Conservation (phyloP, 257 asterid genomes). For the Solanum tarapatanum region DNA sequence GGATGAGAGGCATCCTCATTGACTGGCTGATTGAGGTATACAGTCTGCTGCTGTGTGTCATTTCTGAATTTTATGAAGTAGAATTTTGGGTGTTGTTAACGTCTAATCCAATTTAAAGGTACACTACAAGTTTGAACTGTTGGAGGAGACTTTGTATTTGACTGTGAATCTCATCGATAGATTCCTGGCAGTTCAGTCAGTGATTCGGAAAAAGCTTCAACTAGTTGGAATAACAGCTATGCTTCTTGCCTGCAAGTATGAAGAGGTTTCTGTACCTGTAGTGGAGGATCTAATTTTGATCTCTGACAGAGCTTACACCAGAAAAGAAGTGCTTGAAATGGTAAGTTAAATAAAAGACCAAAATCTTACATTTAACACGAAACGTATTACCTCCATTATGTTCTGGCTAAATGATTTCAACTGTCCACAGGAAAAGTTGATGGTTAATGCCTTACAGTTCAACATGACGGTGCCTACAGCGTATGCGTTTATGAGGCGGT, state of each 20-base stretch:
- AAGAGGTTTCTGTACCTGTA: conserved; percentile 91
- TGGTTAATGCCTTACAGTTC: conserved; percentile 63
- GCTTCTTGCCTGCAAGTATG: conserved; percentile 95
- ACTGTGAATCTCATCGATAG: conserved; percentile 83
- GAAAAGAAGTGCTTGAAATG: conserved; percentile 84
- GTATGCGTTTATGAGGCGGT: conserved; percentile 73
- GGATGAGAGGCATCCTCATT: conserved; percentile 80
- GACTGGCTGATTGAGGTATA: conserved; percentile 95
- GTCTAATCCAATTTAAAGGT: conserved; percentile 27
- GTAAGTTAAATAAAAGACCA: conserved; percentile 11
- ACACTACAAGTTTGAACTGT: conserved; percentile 90
- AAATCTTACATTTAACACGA: neutral
- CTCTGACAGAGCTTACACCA: conserved; percentile 72
- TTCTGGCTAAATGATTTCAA: neutral
- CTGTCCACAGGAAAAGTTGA: conserved; percentile 59
- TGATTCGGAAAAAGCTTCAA: conserved; percentile 77
- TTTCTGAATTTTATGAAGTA: neutral
- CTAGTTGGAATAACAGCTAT: conserved; percentile 83
- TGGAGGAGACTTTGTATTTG: conserved; percentile 85
- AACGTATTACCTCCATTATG: neutral
- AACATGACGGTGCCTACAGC: conserved; percentile 78
- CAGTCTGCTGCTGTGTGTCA: neutral
- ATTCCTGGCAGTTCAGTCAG: conserved; percentile 47
- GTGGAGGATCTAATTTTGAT: conserved; percentile 84
- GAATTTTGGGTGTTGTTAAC: neutral